Evolutionary conservation across 495 filamentous ascomycete species (phyloP), one percentile per base, ranked within the genome.

Genomic region (Sabuloglossum arenarium): DNA sequence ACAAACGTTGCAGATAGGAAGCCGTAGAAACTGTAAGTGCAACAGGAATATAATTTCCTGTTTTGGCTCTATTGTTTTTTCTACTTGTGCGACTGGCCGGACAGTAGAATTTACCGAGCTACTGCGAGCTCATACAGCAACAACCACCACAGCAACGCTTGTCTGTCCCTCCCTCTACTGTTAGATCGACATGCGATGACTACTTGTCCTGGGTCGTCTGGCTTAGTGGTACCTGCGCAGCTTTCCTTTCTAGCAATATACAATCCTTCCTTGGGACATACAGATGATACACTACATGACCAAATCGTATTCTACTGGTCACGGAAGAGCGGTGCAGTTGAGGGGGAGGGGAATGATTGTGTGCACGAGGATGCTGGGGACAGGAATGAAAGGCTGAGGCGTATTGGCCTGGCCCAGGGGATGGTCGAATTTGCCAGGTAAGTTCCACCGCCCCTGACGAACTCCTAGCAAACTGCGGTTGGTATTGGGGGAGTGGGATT

Each of bases 381-480:
- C 54, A 76, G 74, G 58, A 94, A 97, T 65, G 82, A 90, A 69
- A 81, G 77, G 59, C 68, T 97, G 62, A 78, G 93, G 59, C 87
- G 94, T 70, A 85, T 98, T 66, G 91, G 91, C n/a, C 77, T 98
- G 60, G 93, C 91, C 54, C 91, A 99, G 72, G 91, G 88, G 55
- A 94, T 97, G 79, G 86, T 95, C 57, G 84, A 83, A 67, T 97
- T 99, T 69, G 84, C 85, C 59, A 79, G 74, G 81, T 85, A 66
- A 49, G 29, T 25, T 23, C 29, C 8, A 19, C 12, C 21, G 3
- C 24, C 6, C 21, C 3, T 5, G 16, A 30, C 6, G 6, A 16
- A 23, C 54, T 42, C 56, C 60, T 56, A 55, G 32, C 37, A 42
- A 14, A 52, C 8, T 30, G n/a, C 21, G n/a, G n/a, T n/a, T n/a